Percentiles rank a stretch among this genome's conserved stretches.
These are phyloP conservation scores for Penicillium pulvis DNA, from an alignment of 495 filamentous ascomycete genomes.

Conservation along the genomic window DNA sequence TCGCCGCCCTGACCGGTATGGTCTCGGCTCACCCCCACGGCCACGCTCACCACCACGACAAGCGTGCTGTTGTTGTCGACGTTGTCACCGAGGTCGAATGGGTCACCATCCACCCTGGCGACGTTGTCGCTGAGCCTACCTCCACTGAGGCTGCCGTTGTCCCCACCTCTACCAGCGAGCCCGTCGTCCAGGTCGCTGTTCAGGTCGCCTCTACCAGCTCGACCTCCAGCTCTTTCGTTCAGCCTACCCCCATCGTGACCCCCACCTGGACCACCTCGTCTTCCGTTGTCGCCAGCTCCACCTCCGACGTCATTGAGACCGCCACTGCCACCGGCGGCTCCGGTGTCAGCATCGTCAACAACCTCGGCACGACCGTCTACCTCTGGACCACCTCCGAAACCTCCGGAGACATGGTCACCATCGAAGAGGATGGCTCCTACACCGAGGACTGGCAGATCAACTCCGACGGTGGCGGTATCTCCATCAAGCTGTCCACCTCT, in stretches of 20 bases:
- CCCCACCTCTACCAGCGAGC: constrained; percentile 7
- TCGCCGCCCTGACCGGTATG: constrained; percentile 21
- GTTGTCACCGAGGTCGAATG: constrained; percentile 2
- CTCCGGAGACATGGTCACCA: constrained; percentile 28
- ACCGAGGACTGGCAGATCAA: constrained; percentile 36
- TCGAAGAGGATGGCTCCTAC: constrained; percentile 29
- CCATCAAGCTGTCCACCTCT: constrained; percentile 44
- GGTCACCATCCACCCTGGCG: constrained; percentile 6
- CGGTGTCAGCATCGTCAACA: constrained; percentile 40
- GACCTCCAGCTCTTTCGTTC: constrained; percentile 6
- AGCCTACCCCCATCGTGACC: constrained; percentile 11
- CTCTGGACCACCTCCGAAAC: constrained; percentile 37
- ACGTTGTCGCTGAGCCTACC: constrained; percentile 1
- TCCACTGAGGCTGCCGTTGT: constrained; percentile 6
- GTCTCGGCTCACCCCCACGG: constrained; percentile 19
- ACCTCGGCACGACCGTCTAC: constrained; percentile 36
- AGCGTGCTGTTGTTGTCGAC: constrained; percentile 6
- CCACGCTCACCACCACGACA: constrained; percentile 10
- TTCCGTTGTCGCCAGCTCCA: constrained; percentile 14
- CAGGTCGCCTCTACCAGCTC: constrained; percentile 7
- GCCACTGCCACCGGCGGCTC: constrained; percentile 18
- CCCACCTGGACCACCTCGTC: constrained; percentile 11
- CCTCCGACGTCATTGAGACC: constrained; percentile 5
- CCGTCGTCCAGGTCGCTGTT: not conserved
- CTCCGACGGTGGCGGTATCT: constrained; percentile 42